Evolutionary conservation across 345 rosid species (phyloP), one percentile per base, ranked within the genome.

Genomic region (Eucalyptus sp.): DNA sequence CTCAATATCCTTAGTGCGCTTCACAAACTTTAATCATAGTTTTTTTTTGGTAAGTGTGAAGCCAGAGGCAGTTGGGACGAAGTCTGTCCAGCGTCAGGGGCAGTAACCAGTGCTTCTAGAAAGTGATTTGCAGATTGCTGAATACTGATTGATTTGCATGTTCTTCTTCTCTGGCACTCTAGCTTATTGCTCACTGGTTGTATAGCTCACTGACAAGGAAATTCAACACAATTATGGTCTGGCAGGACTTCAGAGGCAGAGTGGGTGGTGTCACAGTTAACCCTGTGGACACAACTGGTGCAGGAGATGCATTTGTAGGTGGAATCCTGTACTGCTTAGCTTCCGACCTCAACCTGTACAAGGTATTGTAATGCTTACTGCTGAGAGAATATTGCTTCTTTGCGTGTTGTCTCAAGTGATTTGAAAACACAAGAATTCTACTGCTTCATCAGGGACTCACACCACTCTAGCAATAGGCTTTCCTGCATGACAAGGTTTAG

Each of bases 271-370:
- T 89, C 44, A 27, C 88, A n/a, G 94, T 93, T 80, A 89, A 90
- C 50, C 88, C 92, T 7, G 93, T 94, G 41, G 92, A 92, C 87
- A 91, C 91, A 87, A 94, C 93, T 16, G 94, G 93, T 50, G 95
- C 93, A 12, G 93, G 93, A 10, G 92, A 93, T 88, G 91, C 93
- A 14, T 93, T 94, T 86, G 92, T 94, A 6, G 92, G 92, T 41
- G 93, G 93, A 84, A 44, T 93, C 16, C 85, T 91, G 86, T 87
- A 90, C 88, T 89, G 86, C 91, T 88, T 93, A 50, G 92, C 92
- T 83, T 86, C 91, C 24, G 91, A 91, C 56, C 64, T 58, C 25
- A 83, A 87, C 88, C 86, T 92, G 5, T 48, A 89, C 62, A 90
- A 92, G 92, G 91, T 90, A 90, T 41, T 10, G 18, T 24, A 29